These are phyloP conservation scores for Neurospora terricola DNA, from an alignment of 495 filamentous ascomycete species.

Conservation along the genomic window DNA sequence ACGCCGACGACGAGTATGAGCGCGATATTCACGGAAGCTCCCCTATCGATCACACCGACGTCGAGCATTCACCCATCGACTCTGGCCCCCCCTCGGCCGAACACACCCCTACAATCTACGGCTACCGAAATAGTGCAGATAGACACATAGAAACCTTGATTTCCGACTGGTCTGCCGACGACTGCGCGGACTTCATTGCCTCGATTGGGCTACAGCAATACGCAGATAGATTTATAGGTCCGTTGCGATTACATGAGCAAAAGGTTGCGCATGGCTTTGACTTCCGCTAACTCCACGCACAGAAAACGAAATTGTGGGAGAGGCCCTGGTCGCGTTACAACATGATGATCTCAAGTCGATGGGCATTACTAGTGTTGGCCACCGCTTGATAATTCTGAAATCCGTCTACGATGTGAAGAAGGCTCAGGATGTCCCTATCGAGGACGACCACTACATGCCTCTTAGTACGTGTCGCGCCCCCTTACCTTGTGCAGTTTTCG, in stretches of 20 bases:
- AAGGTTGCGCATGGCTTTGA: not conserved
- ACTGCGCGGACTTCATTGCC: slow-evolving; percentile 77
- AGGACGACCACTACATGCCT: slow-evolving; percentile 88
- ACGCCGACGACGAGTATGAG: slow-evolving; percentile 93
- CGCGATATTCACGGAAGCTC: slow-evolving; percentile 63
- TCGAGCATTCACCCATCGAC: slow-evolving; percentile 69
- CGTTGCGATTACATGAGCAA: slow-evolving; percentile 3
- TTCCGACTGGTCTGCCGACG: slow-evolving; percentile 78
- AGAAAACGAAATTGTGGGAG: slow-evolving; percentile 93
- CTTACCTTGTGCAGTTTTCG: not conserved
- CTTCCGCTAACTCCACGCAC: slow-evolving; percentile 20
- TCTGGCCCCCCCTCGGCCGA: slow-evolving; percentile 72
- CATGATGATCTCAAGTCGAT: slow-evolving; percentile 94
- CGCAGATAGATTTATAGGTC: slow-evolving; percentile 65
- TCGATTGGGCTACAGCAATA: slow-evolving; percentile 78
- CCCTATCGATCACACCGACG: slow-evolving; percentile 63
- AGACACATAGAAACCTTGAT: slow-evolving; percentile 70
- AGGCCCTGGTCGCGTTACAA: slow-evolving; percentile 76
- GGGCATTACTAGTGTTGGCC: slow-evolving; percentile 83
- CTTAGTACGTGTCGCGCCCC: slow-evolving; percentile 54
- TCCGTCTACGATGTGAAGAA: slow-evolving; percentile 91
- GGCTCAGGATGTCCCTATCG: slow-evolving; percentile 80
- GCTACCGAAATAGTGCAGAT: slow-evolving; percentile 54
- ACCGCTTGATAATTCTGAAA: slow-evolving; percentile 89
- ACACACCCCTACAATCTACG: slow-evolving; percentile 86